These are phyloP conservation scores for Ajuga chamaepitys DNA, from an alignment of 257 asterid genomes.

Conservation along the genomic window DNA sequence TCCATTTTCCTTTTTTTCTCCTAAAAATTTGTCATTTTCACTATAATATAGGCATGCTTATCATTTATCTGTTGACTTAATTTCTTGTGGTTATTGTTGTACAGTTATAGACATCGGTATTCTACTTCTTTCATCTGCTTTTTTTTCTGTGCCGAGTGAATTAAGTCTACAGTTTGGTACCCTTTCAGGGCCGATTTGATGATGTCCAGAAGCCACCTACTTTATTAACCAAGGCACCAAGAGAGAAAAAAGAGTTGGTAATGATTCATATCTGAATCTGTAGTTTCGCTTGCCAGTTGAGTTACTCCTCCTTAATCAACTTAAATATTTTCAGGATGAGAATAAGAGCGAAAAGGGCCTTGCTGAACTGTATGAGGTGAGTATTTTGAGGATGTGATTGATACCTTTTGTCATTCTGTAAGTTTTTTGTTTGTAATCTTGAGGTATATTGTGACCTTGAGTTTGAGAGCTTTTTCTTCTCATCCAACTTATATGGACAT, in stretches of 20 bases:
- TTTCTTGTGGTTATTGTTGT: background rate
- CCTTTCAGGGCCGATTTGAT: conserved; percentile 72
- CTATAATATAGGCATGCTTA: background rate
- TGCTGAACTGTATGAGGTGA: conserved; percentile 84
- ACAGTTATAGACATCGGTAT: background rate
- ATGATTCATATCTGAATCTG: background rate
- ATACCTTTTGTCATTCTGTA: background rate
- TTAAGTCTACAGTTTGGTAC: conserved; percentile 1
- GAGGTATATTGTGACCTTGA: background rate
- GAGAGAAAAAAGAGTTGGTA: conserved; percentile 77
- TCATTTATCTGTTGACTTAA: background rate
- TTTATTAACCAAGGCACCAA: conserved; percentile 50
- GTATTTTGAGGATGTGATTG: conserved; percentile 14
- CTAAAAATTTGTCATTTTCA: background rate
- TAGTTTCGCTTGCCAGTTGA: conserved; percentile 8
- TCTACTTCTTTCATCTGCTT: background rate
- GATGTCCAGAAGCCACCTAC: conserved; percentile 71
- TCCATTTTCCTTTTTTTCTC: background rate
- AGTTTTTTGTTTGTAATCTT: background rate
- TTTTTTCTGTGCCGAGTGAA: conserved; percentile 1
- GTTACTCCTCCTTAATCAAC: conserved; percentile 12
- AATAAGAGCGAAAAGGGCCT: conserved; percentile 93
- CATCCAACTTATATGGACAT: conserved; percentile 1
- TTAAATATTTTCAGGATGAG: conserved; percentile 65
- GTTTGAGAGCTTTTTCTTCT: background rate